Evolutionary conservation across 139 green algal genomes (phyloP), one percentile per base, ranked within the genome.

Genomic region (Tetradesmus obliquus): DNA sequence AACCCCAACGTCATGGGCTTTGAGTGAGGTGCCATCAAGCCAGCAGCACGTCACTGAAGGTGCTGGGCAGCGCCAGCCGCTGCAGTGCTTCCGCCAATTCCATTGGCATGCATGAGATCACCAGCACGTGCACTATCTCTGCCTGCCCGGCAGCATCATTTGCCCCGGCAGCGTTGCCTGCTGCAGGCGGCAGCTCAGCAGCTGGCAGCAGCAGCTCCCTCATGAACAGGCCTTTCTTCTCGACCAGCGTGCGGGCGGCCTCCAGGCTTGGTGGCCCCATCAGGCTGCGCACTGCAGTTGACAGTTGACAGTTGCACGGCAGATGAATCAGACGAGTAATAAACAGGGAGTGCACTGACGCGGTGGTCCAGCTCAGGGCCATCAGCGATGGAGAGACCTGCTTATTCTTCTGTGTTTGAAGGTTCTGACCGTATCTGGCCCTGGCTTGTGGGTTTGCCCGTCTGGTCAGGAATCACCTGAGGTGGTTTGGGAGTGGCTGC

Each of bases 241-340:
- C 3, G 1, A 88, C 84, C 17, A 79, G n/a, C 57, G 79, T 79
- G 1, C n/a, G 57, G 12, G 69, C 84, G 9, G 84, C 32, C 22
- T 51, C 57, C n/a, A 88, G 58, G 24, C 19, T 32, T 55, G 84
- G 22, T 7, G 84, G 84, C 3, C 62, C 66, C 85, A 90, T 90
- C 62, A 90, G 45, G 66, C 85, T 90, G 5, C 85, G 54, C 32
- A 90, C 85, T 62, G 85, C 85, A 76, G 1, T 10, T 5, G 10
- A 13, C 9, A 13, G 2, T 24, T 24, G 66, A 76, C 32, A 45
- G 32, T 45, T 45, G 32, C 32, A 45, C 32, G 32, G 32, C 32
- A 45, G 32, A 45, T 45, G 32, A 45, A 45, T 45, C 32, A 45
- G 32, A 45, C 32, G 2, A 76, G 66, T 3, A 76, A 76, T 7